These are phyloP conservation scores for Niveomyces coronatus DNA, from an alignment of 2,329 filamentous ascomycete species.

Conservation along the genomic window DNA sequence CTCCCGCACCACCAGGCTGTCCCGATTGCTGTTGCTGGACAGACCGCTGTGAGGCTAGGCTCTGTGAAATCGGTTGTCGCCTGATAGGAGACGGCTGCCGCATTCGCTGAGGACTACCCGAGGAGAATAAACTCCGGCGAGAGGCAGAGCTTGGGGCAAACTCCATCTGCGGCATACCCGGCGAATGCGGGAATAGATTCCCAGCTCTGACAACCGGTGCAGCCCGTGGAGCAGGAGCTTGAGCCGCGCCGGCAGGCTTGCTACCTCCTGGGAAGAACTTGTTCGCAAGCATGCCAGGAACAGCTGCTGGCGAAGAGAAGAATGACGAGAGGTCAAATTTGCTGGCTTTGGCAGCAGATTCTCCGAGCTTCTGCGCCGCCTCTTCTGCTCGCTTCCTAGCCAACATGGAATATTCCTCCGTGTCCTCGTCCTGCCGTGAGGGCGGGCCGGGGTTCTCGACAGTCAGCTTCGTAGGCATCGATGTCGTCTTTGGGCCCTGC, in stretches of 20 bases:
- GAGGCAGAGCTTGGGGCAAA: neutral
- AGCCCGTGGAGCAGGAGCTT: constrained; percentile 2
- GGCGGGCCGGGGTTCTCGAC: constrained; percentile 12
- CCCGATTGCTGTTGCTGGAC: constrained; percentile 26
- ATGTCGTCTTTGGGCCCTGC: constrained; percentile 10
- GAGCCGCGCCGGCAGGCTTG: constrained; percentile 10
- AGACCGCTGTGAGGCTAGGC: too few species aligned
- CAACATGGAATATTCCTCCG: constrained; percentile 37
- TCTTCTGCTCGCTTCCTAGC: constrained; percentile 16
- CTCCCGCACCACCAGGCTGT: constrained; percentile 21
- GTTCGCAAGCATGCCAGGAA: constrained; percentile 24
- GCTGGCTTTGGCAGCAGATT: constrained; percentile 17
- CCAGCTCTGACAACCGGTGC: constrained; percentile 22
- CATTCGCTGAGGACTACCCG: neutral
- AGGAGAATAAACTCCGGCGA: neutral
- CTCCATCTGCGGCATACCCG: constrained; percentile 17
- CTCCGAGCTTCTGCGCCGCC: constrained; percentile 10
- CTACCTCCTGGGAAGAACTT: constrained; percentile 21
- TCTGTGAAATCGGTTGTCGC: too few species aligned
- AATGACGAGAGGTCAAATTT: constrained; percentile 42
- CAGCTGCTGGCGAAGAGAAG: constrained; percentile 44
- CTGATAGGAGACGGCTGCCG: neutral
- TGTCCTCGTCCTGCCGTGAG: constrained; percentile 8
- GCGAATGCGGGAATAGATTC: constrained; percentile 29
- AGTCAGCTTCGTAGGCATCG: neutral